Evolutionary conservation across 345 rosid species (phyloP), one percentile per base, ranked within the genome.

Genomic region (Salix brachista): DNA sequence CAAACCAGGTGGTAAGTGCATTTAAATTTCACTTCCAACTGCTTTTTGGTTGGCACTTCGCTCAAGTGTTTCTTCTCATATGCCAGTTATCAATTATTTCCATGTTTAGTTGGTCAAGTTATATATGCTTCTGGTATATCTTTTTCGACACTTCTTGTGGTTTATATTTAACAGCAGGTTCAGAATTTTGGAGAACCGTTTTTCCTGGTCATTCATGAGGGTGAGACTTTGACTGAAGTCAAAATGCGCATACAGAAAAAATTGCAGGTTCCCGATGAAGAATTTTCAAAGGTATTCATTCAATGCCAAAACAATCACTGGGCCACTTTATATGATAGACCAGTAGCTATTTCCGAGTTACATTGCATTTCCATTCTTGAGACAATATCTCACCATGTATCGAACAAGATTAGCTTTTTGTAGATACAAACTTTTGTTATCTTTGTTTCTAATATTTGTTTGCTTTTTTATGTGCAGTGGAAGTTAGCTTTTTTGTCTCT

Each of bases 161-260:
- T 8, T 60, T 32, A 5, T 34, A 69, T 62, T 41, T 25, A 74
- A 74, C 89, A 92, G 97, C 94, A 88, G 90, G 87, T 94, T 81
- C 91, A 87, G 80, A 96, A 94, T 85, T 96, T 96, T 78, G 99
- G 99, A 26, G 97, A 94, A 80, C 99, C 99, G 2, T 96, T 94
- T 84, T 90, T 96, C 90, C 84, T 92, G 85, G 96, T 94, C 75
- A 87, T 96, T 78, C 99, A 81, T 79, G 98, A 92, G 85, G 95
- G 96, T 65, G 98, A 96, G 82, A 89, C 89, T 54, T 83, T 96
- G 82, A 90, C 87, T 65, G 94, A 92, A 48, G 92, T 94, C 46
- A 96, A 92, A 83, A 84, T 71, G 79, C 90, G 83, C 11, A 62
- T 83, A 28, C 80, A 83, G 83, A 80, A 77, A 69, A 83, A 83